These are phyloP conservation scores for Plasmodium malariae DNA, from an alignment of 169 alveolate species.

Conservation along the genomic window DNA sequence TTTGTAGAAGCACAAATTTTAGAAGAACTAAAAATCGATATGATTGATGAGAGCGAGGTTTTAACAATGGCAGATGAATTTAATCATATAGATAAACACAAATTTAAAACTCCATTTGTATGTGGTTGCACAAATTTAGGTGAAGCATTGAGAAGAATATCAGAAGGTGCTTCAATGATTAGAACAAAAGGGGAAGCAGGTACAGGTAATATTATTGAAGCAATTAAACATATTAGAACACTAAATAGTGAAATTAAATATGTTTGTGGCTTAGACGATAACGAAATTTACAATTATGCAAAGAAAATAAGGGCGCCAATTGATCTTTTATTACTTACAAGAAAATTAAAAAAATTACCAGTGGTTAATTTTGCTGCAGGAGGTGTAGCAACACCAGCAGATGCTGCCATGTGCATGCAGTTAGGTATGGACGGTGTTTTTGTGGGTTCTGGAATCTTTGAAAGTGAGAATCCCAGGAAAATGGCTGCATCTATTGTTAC, in stretches of 20 bases:
- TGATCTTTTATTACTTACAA: conserved; percentile 76
- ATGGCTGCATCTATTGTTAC: conserved; percentile 85
- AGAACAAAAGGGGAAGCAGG: conserved; percentile 88
- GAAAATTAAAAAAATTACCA: conserved; percentile 81
- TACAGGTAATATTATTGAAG: conserved; percentile 86
- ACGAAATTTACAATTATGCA: conserved; percentile 79
- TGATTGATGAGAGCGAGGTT: conserved; percentile 88
- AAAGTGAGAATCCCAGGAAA: conserved; percentile 83
- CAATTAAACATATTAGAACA: conserved; percentile 86
- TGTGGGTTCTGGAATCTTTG: conserved; percentile 88
- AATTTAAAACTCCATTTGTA: conserved; percentile 86
- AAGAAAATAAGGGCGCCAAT: conserved; percentile 81
- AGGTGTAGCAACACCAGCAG: conserved; percentile 88
- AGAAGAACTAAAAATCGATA: conserved; percentile 83
- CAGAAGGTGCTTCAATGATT: conserved; percentile 89
- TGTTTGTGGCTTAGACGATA: conserved; percentile 74
- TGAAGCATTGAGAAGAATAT: conserved; percentile 86
- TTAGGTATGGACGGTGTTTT: conserved; percentile 89
- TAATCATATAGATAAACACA: conserved; percentile 83
- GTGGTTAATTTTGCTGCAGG: conserved; percentile 90
- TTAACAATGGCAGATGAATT: conserved; percentile 86
- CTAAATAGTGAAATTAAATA: conserved; percentile 77
- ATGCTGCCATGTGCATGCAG: conserved; percentile 84
- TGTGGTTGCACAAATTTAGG: conserved; percentile 89
- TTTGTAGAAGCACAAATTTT: conserved; percentile 86